Conservation (phyloP, 1,139 yeast genomes). For the Pichia sp. region DNA sequence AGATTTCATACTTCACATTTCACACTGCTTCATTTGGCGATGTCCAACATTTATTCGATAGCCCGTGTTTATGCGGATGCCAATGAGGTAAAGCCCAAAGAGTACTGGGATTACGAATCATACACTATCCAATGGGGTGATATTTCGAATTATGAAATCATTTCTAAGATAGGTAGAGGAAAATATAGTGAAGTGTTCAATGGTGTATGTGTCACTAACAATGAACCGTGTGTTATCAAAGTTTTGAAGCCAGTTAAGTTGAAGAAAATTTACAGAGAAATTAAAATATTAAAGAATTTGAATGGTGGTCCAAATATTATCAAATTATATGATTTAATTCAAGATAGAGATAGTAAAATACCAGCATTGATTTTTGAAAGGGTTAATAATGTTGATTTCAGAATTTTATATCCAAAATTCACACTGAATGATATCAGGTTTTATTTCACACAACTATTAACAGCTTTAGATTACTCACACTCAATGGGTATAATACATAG, state of each 20-base stretch:
- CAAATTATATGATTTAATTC: conserved; percentile 73
- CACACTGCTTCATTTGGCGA: too few relatives aligned
- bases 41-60: conserved; percentile 45
- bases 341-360: conserved; percentile 85
- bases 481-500: conserved; percentile 98
- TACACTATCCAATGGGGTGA: conserved; percentile 52
- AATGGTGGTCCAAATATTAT: conserved; percentile 84
- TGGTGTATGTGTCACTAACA: conserved; percentile 57
- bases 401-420: conserved; percentile 87
- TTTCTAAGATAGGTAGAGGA: conserved; percentile 91
- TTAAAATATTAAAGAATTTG: conserved; percentile 83
- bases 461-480: conserved; percentile 89
- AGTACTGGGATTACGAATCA: conserved; percentile 90
- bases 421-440: conserved; percentile 75
- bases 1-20: too few relatives aligned
- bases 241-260: conserved; percentile 95
- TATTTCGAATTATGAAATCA: conserved; percentile 78
- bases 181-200: conserved; percentile 95
- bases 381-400: conserved; percentile 83
- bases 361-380: conserved; percentile 93
- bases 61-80: conserved; percentile 88
- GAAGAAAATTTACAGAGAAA: conserved; percentile 93
- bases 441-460: conserved; percentile 82
- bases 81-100: conserved; percentile 67
- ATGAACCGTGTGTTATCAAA: conserved; percentile 68